Conservation (phyloP, 352 stramenopile genomes). For the Phytophthora europaea region DNA sequence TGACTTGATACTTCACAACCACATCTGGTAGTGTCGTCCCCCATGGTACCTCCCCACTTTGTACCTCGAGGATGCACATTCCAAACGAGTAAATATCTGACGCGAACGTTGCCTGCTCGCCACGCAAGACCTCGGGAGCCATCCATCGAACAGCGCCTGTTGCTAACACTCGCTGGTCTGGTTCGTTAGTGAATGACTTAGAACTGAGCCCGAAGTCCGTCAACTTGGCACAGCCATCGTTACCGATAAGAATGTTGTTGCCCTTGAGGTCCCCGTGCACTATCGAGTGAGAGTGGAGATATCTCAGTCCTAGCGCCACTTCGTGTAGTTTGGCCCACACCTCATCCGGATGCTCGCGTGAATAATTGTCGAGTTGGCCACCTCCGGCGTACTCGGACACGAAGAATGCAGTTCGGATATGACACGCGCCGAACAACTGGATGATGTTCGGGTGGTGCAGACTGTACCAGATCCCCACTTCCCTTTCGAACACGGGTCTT, state of each 20-base stretch:
- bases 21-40: background rate
- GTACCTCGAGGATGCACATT: background rate
- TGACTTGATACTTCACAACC: background rate
- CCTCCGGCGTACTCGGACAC: constrained; percentile 21
- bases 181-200: background rate
- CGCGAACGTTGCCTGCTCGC: background rate
- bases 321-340: constrained; percentile 32
- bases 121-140: background rate
- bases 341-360: constrained; percentile 3
- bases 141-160: background rate
- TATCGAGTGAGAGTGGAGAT: constrained; percentile 47
- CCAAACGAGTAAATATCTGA: constrained; percentile 2
- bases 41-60: background rate
- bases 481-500: background rate
- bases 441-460: constrained; percentile 16
- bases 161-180: background rate
- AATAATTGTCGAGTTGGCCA: constrained; percentile 14
- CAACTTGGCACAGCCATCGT: background rate
- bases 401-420: constrained; percentile 8
- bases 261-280: constrained; percentile 47
- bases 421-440: constrained; percentile 14
- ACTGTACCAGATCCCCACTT: constrained; percentile 24
- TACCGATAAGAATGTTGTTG: constrained; percentile 12
- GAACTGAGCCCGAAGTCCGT: background rate
- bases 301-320: constrained; percentile 52